Evolutionary conservation across 208 protist genomes (phyloP), one percentile per base, ranked within the genome.

Genomic region (Borovskyia barvae): DNA sequence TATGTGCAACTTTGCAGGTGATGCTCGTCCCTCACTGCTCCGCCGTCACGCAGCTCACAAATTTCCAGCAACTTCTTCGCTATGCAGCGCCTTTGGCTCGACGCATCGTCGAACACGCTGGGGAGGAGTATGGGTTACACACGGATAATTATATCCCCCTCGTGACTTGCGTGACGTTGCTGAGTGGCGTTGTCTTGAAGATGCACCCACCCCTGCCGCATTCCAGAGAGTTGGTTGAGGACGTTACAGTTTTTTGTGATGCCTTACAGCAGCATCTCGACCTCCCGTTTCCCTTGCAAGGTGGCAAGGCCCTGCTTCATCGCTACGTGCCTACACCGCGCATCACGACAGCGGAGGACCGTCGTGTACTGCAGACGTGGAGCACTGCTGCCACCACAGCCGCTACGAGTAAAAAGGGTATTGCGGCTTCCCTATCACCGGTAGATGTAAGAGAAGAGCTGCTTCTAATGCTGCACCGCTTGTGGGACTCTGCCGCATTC

Each of bases 271-370:
- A 74, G 30, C 82, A 92, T 59, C 61, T 95, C 39, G 72, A 81
- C 26, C 64, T 95, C 9, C 85, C 85, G 12, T 94, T 87, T 64
- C 68, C 75, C 9, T 64, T 94, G 15, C 30, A 82, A 7, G 68
- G 68, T 1, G 72, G 66, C 37, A 71, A 59, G 22, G 64, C 61
- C 2, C 56, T 76, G 32, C 76, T 90, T 22, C 53, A 75, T 25
- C 62, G 54, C 32, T 72, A 80, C 58, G 63, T 80, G 19, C 66
- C 77, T 11, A 56, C 51, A 24, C 80, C 82, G 20, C 82, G 85
- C 57, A 84, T 92, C 33, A 92, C 88, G 9, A 89, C 80, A 17
- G 28, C 67, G 6, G 88, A 90, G 49, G 88, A 94, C 60, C 84
- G 85, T n/a, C 49, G 51, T n/a, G 45, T 77, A 15, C 56, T 85